These are phyloP conservation scores for Dysphania ambrosioides DNA, from an alignment of 148 eudicot species.

Conservation along the genomic window DNA sequence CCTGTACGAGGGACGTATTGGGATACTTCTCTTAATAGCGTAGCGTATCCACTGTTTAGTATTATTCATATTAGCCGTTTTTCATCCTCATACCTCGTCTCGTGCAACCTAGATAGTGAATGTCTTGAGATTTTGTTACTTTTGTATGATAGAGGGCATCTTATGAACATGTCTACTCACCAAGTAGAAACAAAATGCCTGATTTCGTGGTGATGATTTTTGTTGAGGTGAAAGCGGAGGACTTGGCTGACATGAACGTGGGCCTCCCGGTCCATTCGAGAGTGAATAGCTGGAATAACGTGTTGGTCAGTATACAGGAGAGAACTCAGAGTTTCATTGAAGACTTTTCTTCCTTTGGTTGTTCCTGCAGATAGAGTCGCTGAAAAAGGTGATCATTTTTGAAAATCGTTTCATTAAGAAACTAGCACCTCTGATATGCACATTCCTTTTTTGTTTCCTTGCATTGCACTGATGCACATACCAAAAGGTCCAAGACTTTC, in stretches of 20 bases:
- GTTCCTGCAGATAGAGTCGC: constrained; percentile 19
- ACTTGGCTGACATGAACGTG: constrained; percentile 77
- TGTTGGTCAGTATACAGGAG: constrained; percentile 65
- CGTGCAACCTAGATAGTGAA: not conserved
- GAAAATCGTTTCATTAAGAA: not conserved
- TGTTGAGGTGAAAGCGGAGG: constrained; percentile 58
- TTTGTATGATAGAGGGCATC: not conserved
- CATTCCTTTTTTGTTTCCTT: not conserved
- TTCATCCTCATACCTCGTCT: too few relatives aligned
- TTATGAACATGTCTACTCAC: not conserved
- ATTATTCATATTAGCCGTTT: too few relatives aligned
- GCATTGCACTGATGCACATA: not conserved
- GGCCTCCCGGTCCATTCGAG: constrained; percentile 70
- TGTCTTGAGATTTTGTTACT: not conserved
- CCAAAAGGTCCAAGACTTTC: not conserved
- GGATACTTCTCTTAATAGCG: too few relatives aligned
- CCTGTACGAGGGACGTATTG: too few relatives aligned
- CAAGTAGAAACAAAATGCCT: too few relatives aligned
- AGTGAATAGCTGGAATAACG: constrained; percentile 81
- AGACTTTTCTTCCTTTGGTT: constrained; percentile 33
- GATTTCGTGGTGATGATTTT: constrained; percentile 6
- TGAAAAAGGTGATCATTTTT: constrained; percentile 30
- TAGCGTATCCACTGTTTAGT: too few relatives aligned
- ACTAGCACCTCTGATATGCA: constrained; percentile 14
- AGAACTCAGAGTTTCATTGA: constrained; percentile 53